Evolutionary conservation across 108 stramenopile genomes (phyloP), one percentile per base, ranked within the genome.

Genomic region (Heterococcus sp.): DNA sequence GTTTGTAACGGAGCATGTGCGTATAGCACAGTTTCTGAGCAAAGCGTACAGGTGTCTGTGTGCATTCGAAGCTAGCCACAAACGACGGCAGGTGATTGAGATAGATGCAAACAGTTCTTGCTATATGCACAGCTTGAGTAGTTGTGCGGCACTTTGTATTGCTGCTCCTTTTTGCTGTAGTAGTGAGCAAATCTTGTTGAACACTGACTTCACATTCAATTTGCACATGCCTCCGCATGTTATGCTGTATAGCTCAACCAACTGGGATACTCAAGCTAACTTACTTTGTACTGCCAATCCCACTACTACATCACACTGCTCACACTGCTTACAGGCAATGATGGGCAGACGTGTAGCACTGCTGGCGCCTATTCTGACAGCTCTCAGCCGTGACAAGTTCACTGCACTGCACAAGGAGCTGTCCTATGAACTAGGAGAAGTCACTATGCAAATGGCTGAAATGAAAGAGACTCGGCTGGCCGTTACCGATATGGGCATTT

Each of bases 341-440:
- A 2, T 0, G 35, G 0, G 0, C 35, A 80, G 78, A 64, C 70
- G 70, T 64, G 70, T 72, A 58, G 34, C 1, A 65, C 40, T 71
- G 0, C 35, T 84, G 69, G 74, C 75, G 2, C 83, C 83, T 35
- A 37, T 84, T 26, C 58, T 84, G 33, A 35, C 66, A 33, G 37
- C 40, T 32, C 35, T 84, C 2, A 69, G 63, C 27, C n/a, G 28
- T 2, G 68, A 75, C 65, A 74, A 74, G 11, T 84, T 75, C 40
- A 36, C 32, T 1, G 66, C 35, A 8, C 40, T 84, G 11, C 75
- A 69, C 39, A 84, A 84, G 37, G 75, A 75, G 68, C 64, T 84
- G n/a, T 84, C 75, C 5, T 74, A 70, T 34, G 83, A 84, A 71
- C 69, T 84, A 33, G 83, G 83, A 21, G 75, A 84, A 71, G 63